phyloP scores from a whole-genome alignment of 1,284 basidiomycete genomes.

The Sporisorium graminicola region DNA sequence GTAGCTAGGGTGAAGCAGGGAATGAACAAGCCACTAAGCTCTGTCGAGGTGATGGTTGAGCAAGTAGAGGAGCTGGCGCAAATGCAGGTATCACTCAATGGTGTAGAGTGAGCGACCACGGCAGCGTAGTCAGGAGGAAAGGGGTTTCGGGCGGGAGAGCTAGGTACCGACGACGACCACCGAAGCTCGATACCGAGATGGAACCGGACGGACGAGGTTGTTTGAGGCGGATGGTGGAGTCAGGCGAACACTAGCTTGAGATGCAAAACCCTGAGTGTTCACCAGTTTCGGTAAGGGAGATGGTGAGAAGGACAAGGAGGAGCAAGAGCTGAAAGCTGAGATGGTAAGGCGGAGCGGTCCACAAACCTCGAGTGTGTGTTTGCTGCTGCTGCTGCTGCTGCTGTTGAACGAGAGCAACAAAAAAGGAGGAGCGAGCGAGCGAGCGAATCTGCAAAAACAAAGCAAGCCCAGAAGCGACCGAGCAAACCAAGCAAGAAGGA shows the following conservation, averaged over 20 bases:
- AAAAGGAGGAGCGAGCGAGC: neutral
- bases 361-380: too few relatives aligned
- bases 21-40: neutral
- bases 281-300: neutral
- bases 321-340: neutral
- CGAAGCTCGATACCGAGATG: neutral
- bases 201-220: neutral
- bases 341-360: neutral
- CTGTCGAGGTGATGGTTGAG: neutral
- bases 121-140: neutral
- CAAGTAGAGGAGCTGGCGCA: neutral
- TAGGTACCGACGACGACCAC: neutral
- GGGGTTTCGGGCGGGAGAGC: neutral
- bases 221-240: neutral
- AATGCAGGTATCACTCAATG: neutral
- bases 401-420: neutral
- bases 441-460: neutral
- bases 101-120: neutral
- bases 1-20: neutral
- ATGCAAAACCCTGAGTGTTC: neutral
- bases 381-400: neutral
- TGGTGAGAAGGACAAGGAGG: conserved; percentile 3
- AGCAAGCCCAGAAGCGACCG: neutral
- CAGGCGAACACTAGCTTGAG: conserved; percentile 2
- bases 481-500: neutral